Evolutionary conservation across 306 rosid genomes (phyloP).

Genomic region (Castanea mollissima): DNA sequence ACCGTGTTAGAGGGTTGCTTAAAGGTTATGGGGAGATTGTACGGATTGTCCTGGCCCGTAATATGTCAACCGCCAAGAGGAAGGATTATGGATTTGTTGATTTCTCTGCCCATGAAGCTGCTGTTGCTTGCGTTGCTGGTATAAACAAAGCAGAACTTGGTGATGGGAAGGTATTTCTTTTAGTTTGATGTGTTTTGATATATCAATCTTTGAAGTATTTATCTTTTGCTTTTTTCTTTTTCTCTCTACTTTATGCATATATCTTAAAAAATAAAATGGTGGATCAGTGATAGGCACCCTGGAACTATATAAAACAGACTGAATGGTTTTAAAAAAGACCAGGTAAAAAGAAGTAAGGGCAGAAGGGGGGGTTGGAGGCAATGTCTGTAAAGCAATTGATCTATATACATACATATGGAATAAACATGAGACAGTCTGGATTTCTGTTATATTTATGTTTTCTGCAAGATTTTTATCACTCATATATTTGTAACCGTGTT

Average conservation of each 20-base stretch:
- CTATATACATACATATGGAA: not conserved
- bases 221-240: not conserved
- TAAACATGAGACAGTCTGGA: too few relatives aligned
- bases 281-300: not conserved
- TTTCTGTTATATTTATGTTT: not conserved
- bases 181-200: conserved; percentile 4
- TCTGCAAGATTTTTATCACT: conserved; percentile 3
- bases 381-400: not conserved
- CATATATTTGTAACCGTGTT: not conserved
- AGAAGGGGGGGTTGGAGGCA: not conserved
- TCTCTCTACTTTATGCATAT: not conserved
- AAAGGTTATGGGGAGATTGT: conserved; percentile 66
- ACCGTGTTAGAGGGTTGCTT: conserved; percentile 42
- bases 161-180: conserved; percentile 64
- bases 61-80: conserved; percentile 71
- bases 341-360: not conserved
- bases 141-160: conserved; percentile 52
- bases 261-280: not conserved
- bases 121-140: conserved; percentile 62
- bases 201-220: conserved; percentile 6
- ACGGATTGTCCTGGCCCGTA: conserved; percentile 59
- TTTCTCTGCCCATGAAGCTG: conserved; percentile 78
- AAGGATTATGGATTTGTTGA: conserved; percentile 87
- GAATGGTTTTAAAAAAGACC: not conserved
- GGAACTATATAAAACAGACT: conserved; percentile 1